Conservation (phyloP, 2,329 filamentous ascomycete species). For the Orbilia brochopaga region DNA sequence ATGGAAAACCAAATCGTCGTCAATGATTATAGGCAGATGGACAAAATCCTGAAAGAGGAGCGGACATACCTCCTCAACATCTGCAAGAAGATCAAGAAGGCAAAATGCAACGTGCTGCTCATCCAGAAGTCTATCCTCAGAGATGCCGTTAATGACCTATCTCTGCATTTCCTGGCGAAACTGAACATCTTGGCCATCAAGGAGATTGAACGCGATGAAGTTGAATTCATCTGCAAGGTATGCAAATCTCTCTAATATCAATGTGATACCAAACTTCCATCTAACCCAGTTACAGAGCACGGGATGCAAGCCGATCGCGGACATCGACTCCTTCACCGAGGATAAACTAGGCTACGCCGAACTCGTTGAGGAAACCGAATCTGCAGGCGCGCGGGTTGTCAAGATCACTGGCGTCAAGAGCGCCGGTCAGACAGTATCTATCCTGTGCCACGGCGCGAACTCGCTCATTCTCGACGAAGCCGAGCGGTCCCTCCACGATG, state of each 20-base stretch:
- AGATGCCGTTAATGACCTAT: conserved; percentile 96
- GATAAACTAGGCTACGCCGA: conserved; percentile 96
- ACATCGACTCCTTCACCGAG: conserved; percentile 97
- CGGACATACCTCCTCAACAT: conserved; percentile 97
- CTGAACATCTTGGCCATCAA: conserved; percentile 95
- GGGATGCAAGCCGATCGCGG: conserved; percentile 97
- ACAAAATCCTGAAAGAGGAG: conserved; percentile 99
- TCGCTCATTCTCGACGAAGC: conserved; percentile 93
- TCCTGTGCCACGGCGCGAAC: conserved; percentile 94
- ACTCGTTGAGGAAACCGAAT: conserved; percentile 87
- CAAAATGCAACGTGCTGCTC: conserved; percentile 97
- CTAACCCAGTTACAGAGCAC: conserved; percentile 66
- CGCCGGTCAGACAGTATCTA: conserved; percentile 85
- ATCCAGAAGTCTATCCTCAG: conserved; percentile 98
- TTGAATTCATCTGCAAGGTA: conserved; percentile 96
- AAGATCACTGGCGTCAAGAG: conserved; percentile 91
- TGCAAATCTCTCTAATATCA: background rate
- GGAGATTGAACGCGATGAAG: conserved; percentile 97
- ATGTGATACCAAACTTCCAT: background rate
- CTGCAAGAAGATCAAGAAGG: conserved; percentile 99
- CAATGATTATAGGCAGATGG: conserved; percentile 99
- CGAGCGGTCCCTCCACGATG: conserved; percentile 94
- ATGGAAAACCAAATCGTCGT: conserved; percentile 99
- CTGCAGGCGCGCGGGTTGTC: conserved; percentile 86
- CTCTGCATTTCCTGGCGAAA: conserved; percentile 95